Conservation (phyloP, 352 stramenopile species). For the Phytopythium mirpurense region DNA sequence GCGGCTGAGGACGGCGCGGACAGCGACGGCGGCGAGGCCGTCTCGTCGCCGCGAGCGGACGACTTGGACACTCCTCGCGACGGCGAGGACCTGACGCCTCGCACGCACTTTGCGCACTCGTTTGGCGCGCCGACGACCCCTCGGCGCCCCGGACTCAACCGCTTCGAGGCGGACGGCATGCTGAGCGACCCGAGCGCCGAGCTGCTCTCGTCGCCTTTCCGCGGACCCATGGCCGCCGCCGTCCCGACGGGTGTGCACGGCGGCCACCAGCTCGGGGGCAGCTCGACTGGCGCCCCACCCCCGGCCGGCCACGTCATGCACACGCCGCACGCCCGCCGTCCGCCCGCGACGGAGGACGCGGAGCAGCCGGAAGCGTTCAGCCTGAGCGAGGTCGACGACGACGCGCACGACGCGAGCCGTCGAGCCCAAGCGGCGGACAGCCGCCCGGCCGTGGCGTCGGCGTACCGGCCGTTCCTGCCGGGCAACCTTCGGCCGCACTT, state of each 20-base stretch:
- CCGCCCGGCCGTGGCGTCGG: background rate
- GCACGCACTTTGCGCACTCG: slow-evolving; percentile 2
- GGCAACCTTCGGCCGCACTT: background rate
- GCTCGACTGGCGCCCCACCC: background rate
- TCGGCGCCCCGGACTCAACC: slow-evolving; percentile 18
- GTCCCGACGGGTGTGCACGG: background rate
- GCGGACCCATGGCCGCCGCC: background rate
- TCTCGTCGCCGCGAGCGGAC: slow-evolving; percentile 22
- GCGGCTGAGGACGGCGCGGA: slow-evolving; percentile 28
- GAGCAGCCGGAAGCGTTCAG: slow-evolving; percentile 3
- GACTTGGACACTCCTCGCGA: slow-evolving; percentile 9
- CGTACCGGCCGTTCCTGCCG: slow-evolving; percentile 4
- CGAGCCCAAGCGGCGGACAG: background rate
- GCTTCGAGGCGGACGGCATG: slow-evolving; percentile 27
- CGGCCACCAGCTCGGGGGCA: background rate
- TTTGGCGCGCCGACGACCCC: slow-evolving; percentile 19
- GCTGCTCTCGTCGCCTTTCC: slow-evolving; percentile 24
- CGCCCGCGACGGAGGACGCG: background rate
- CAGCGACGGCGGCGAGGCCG: slow-evolving; percentile 16
- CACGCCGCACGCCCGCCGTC: background rate
- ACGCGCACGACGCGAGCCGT: background rate
- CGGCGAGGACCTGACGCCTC: slow-evolving; percentile 10
- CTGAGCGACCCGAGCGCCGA: slow-evolving; percentile 47
- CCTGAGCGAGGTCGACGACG: slow-evolving; percentile 7
- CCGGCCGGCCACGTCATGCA: background rate